These are phyloP conservation scores for Perkinsus chesapeaki DNA, from an alignment of 169 alveolate genomes.

Conservation along the genomic window DNA sequence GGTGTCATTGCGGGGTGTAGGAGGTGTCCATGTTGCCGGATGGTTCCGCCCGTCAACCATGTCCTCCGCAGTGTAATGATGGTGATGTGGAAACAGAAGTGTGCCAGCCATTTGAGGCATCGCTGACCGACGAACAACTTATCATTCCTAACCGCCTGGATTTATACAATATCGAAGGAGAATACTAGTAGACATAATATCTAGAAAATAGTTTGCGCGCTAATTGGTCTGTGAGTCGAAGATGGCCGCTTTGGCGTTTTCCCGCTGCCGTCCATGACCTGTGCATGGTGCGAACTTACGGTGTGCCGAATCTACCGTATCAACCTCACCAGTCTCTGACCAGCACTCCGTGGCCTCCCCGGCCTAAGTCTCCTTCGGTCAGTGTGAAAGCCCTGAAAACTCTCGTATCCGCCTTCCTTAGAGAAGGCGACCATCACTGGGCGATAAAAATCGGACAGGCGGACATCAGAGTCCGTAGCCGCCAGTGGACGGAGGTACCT, in stretches of 20 bases:
- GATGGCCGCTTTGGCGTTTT: background rate
- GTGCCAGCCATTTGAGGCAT: background rate
- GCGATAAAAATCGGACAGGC: background rate
- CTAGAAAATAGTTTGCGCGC: background rate
- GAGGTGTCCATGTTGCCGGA: background rate
- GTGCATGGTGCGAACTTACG: background rate
- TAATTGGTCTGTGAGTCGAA: background rate
- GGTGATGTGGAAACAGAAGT: background rate
- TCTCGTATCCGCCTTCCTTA: background rate
- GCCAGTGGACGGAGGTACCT: background rate
- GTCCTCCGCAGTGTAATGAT: background rate
- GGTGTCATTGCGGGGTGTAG: background rate
- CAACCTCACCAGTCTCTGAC: background rate
- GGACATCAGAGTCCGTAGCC: background rate
- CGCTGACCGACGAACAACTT: background rate
- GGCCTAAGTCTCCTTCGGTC: background rate
- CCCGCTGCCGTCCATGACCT: background rate
- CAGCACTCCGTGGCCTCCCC: background rate
- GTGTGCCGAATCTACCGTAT: background rate
- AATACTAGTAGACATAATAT: background rate
- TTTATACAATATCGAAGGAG: background rate
- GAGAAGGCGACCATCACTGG: background rate
- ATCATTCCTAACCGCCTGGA: background rate
- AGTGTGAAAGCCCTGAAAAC: background rate
- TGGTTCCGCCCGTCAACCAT: background rate